A percentile compares a stretch with the other conserved stretches of the same genome.
Conservation (phyloP, 2,329 filamentous ascomycete genomes). For the Macrophomina tecta region DNA sequence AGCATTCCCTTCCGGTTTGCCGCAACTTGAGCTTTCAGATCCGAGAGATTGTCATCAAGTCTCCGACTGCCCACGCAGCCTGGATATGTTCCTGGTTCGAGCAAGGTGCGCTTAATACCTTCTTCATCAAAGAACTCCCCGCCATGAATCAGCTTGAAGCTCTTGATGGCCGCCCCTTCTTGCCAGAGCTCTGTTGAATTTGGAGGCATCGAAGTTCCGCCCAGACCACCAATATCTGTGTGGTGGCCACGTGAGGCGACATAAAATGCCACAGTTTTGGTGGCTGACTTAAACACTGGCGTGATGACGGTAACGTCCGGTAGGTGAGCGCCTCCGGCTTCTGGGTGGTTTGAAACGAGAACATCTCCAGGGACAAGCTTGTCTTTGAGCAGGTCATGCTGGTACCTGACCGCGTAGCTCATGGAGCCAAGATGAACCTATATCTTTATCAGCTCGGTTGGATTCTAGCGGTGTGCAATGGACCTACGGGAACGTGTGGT, state of each 20-base stretch:
- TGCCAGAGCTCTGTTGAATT: slow-evolving; percentile 55
- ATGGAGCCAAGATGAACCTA: slow-evolving; percentile 35
- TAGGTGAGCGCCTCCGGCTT: slow-evolving; percentile 38
- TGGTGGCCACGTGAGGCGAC: slow-evolving; percentile 39
- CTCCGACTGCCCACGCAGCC: slow-evolving; percentile 41
- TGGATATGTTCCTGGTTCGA: slow-evolving; percentile 38
- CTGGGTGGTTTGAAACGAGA: slow-evolving; percentile 38
- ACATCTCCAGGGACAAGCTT: slow-evolving; percentile 37
- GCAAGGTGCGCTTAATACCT: slow-evolving; percentile 37
- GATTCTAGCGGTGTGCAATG: not conserved
- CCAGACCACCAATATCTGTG: slow-evolving; percentile 42
- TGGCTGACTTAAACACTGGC: slow-evolving; percentile 35
- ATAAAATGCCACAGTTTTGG: slow-evolving; percentile 36
- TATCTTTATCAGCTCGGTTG: not conserved
- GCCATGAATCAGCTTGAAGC: slow-evolving; percentile 45
- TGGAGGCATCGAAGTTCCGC: slow-evolving; percentile 48
- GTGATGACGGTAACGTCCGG: slow-evolving; percentile 40
- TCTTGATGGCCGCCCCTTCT: slow-evolving; percentile 55
- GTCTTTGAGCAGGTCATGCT: slow-evolving; percentile 34
- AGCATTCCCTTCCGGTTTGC: slow-evolving; percentile 43
- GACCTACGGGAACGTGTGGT: slow-evolving; percentile 35
- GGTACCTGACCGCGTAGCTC: slow-evolving; percentile 37
- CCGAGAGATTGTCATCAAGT: slow-evolving; percentile 42
- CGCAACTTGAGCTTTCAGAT: slow-evolving; percentile 45
- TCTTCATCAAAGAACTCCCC: slow-evolving; percentile 45